These are phyloP conservation scores for Coniochaeta sp. DNA, from an alignment of 2,329 filamentous ascomycete species.

Conservation along the genomic window DNA sequence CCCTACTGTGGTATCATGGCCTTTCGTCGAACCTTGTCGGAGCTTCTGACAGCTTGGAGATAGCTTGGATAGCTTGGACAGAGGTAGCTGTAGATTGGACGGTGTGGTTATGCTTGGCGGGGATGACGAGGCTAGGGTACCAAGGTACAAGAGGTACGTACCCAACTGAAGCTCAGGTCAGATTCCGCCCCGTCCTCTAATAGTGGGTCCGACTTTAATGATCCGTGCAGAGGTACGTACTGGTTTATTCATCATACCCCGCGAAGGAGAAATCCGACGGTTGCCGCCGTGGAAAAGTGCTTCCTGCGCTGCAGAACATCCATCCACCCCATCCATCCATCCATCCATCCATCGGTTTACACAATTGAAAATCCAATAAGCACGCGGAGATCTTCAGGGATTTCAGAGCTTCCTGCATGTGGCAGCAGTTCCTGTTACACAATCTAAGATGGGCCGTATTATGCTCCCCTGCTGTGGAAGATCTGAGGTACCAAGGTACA, in stretches of 20 bases:
- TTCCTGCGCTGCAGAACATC: background rate
- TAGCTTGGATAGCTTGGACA: background rate
- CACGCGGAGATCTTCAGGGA: background rate
- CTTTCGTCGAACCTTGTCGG: background rate
- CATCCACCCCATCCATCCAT: no score
- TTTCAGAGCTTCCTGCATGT: background rate
- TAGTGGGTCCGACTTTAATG: background rate
- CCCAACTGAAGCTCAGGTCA: no score
- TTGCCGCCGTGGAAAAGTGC: background rate
- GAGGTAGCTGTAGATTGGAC: no score
- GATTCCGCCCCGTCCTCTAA: no score
- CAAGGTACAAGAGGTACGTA: background rate
- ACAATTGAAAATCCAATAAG: background rate
- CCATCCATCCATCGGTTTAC: no score
- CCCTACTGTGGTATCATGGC: slow-evolving; percentile 11
- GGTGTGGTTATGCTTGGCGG: slow-evolving; percentile 4
- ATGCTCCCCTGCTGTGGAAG: background rate
- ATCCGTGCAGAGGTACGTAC: no score
- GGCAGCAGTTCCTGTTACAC: background rate
- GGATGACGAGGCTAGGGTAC: slow-evolving; percentile 7
- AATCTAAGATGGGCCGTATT: background rate
- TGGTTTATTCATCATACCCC: no score
- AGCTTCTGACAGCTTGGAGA: no score
- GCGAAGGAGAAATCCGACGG: no score
- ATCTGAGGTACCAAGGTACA: background rate